Base-by-base conservation (phyloP, 2,329 filamentous ascomycete genomes). In the Metarhizium brunneum region DNA sequence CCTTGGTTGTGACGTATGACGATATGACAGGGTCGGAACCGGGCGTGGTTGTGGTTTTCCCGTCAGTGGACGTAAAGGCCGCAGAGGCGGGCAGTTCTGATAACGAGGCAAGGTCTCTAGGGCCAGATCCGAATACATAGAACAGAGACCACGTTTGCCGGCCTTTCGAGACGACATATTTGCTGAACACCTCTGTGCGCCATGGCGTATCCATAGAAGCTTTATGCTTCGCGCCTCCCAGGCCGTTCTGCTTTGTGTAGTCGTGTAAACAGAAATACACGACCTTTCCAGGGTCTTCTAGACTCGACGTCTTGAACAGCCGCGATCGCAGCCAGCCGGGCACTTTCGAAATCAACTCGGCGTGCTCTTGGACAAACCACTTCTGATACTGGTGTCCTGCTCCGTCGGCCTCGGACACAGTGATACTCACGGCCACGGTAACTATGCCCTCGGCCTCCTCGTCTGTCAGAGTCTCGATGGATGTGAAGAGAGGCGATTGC, bases 241-340 rank as follows among this genome's bases (percentile, higher is more conserved):
- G 72, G 0, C 85, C 87, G 59, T 91, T 90, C 49, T 78, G 65
- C 29, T 80, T 79, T 6, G 79, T 73, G 65, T 85, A 95, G 61
- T 95, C 90, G 66, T 92, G 86, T 36, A 95, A 74, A 0, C 82
- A 78, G 1, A 92, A 72, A 60, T 81, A 84, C 0, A 77, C 75
- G 5, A 76, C 70, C 25, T 78, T 76, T 18, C 74, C 73, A 30
- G 72, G 65, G 6, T 79, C 73, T 55, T 86, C 83, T 2, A 90
- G 74, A 36, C 76, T 76, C 0, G 85, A 85, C 3, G 86, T 87
- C 56, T 81, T 79, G 69, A 86, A 91, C 47, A 86, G 73, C 43
- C 90, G 79, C 16, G 86, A 86, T 42, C 90, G 83, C 57, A 88
- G 72, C 88, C 90, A 95, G 4, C 90, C 90, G 0, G 88, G 86